These are phyloP conservation scores for Dryadomyces sulphureus DNA, from an alignment of 2,329 filamentous ascomycete genomes.

Conservation along the genomic window DNA sequence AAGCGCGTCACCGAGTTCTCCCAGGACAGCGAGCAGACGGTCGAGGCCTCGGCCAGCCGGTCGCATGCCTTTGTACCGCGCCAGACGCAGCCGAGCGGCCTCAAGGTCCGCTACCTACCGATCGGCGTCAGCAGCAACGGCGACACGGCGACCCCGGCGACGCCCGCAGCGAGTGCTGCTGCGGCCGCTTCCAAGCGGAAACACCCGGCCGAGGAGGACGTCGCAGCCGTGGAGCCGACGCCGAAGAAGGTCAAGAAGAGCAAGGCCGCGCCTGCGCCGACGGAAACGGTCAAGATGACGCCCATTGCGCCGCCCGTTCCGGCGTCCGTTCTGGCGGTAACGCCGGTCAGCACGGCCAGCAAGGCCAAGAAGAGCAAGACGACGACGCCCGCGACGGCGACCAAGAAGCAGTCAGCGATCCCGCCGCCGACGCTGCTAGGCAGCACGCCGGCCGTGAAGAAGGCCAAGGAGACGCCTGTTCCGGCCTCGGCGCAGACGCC, in stretches of 20 bases:
- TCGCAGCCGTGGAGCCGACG: neutral
- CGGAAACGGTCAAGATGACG: conserved; percentile 8
- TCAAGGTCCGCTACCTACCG: conserved; percentile 53
- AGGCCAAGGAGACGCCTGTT: neutral
- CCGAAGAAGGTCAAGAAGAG: conserved; percentile 21
- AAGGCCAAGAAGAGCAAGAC: neutral
- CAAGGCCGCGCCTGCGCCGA: conserved; percentile 3
- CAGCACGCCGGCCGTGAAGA: neutral
- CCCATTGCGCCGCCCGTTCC: conserved; percentile 12
- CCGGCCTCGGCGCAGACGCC: conserved; percentile 6
- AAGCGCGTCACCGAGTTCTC: conserved; percentile 45
- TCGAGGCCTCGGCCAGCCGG: neutral
- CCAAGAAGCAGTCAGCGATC: conserved; percentile 4
- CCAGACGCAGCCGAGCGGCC: conserved; percentile 45
- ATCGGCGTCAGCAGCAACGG: conserved; percentile 32
- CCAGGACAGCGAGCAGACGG: conserved; percentile 18
- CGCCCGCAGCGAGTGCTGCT: conserved; percentile 13
- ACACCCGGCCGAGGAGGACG: conserved; percentile 15
- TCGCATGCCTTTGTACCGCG: conserved; percentile 15
- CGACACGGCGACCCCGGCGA: conserved; percentile 3
- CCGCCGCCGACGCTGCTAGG: neutral
- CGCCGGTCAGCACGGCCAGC: neutral
- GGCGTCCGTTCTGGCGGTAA: neutral
- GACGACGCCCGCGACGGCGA: neutral
- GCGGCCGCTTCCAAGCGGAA: conserved; percentile 25